These are phyloP conservation scores for Dendrostoma leiphaemia DNA, from an alignment of 2,329 filamentous ascomycete genomes.

Conservation along the genomic window DNA sequence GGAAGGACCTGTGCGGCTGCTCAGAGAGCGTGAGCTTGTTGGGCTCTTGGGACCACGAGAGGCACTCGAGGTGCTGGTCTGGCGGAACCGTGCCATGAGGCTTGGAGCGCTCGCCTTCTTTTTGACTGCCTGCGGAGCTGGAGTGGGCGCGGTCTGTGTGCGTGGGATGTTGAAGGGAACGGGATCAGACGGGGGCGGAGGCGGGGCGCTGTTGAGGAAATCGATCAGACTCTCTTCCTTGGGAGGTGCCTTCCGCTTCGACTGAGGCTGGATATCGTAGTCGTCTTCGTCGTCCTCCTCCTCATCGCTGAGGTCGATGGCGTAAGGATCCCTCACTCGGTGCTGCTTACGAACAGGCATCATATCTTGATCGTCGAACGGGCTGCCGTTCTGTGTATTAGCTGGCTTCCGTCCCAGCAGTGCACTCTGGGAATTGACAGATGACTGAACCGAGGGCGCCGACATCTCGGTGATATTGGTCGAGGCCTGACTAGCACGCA, in stretches of 20 bases:
- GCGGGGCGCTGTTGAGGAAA: slow-evolving; percentile 68
- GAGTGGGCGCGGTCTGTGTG: slow-evolving; percentile 32
- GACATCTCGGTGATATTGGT: slow-evolving; percentile 58
- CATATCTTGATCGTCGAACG: slow-evolving; percentile 46
- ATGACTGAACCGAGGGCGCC: slow-evolving; percentile 57
- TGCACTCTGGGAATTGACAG: slow-evolving; percentile 72
- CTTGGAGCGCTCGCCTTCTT: slow-evolving; percentile 65
- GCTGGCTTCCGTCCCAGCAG: slow-evolving; percentile 47
- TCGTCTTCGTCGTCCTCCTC: slow-evolving; percentile 52
- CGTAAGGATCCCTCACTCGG: slow-evolving; percentile 84
- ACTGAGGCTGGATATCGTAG: slow-evolving; percentile 38
- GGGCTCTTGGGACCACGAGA: slow-evolving; percentile 27
- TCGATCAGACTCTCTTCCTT: slow-evolving; percentile 70
- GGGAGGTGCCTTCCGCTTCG: slow-evolving; percentile 41
- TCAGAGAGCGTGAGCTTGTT: slow-evolving; percentile 33
- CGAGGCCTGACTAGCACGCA: slow-evolving; percentile 56
- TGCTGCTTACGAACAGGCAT: slow-evolving; percentile 72
- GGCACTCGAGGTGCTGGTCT: slow-evolving; percentile 29
- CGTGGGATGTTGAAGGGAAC: slow-evolving; percentile 33
- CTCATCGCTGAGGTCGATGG: slow-evolving; percentile 79
- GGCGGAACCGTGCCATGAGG: slow-evolving; percentile 58
- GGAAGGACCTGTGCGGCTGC: slow-evolving; percentile 27
- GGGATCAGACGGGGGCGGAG: slow-evolving; percentile 51
- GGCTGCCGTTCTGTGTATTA: slow-evolving; percentile 27
- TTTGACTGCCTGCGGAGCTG: slow-evolving; percentile 33